Percentiles rank a stretch among this genome's conserved stretches.
phyloP scores from a whole-genome alignment of 192 early-diverging fungal genomes.

The Paraglomus occultum region DNA sequence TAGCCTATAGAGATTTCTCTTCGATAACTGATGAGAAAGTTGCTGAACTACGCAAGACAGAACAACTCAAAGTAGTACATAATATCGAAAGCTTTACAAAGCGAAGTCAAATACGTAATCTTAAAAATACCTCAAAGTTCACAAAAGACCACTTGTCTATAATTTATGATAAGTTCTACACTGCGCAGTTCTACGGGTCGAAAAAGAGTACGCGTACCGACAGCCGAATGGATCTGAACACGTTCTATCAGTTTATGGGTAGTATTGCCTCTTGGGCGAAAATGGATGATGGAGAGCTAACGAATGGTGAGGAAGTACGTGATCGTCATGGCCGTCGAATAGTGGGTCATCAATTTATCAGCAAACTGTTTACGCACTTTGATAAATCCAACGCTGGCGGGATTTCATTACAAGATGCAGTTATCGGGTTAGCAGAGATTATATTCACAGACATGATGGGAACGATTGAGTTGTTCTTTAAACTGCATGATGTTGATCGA shows the following conservation, averaged over 20 bases:
- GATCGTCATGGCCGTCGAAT: conserved; percentile 32
- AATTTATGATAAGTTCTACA: conserved; percentile 89
- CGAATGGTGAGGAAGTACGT: conserved; percentile 30
- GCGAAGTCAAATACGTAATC: conserved; percentile 79
- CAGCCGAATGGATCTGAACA: conserved; percentile 63
- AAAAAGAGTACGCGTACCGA: conserved; percentile 38
- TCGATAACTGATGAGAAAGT: conserved; percentile 73
- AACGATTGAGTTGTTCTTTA: conserved; percentile 79
- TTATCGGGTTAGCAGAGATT: conserved; percentile 72
- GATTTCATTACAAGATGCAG: conserved; percentile 77
- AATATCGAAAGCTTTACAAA: conserved; percentile 93
- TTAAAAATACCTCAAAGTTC: conserved; percentile 73
- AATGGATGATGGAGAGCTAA: conserved; percentile 37
- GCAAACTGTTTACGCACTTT: conserved; percentile 51
- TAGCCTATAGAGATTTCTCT: conserved; percentile 90
- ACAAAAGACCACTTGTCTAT: conserved; percentile 82
- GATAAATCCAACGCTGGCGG: conserved; percentile 49
- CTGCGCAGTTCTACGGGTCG: conserved; percentile 67
- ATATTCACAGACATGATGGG: conserved; percentile 77
- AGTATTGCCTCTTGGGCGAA: conserved; percentile 67
- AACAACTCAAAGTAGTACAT: conserved; percentile 88
- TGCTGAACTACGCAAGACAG: conserved; percentile 73
- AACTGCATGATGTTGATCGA: conserved; percentile 70
- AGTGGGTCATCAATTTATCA: conserved; percentile 41
- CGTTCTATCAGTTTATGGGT: conserved; percentile 76